Conservation (phyloP, 306 rosid genomes). For the Oxytropis ochrocephala region DNA sequence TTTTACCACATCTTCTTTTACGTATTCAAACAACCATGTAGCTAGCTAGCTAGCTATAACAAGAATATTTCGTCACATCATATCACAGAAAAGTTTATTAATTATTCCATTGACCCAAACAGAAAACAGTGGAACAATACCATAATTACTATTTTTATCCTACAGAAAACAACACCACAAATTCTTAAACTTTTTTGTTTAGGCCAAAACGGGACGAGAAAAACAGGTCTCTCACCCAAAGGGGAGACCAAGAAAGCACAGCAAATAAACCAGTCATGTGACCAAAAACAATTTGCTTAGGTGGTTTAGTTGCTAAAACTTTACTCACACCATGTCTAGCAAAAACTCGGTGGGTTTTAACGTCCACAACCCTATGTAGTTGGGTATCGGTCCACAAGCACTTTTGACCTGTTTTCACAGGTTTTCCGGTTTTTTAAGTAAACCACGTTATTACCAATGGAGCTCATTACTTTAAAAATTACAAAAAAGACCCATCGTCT, state of each 20-base stretch:
- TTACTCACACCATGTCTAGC: slow-evolving; percentile 58
- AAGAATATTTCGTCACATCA: not conserved
- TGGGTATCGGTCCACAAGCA: no score
- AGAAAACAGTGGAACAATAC: not conserved
- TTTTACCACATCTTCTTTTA: not conserved
- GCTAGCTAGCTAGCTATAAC: not conserved
- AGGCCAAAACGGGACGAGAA: slow-evolving; percentile 61
- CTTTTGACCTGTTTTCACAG: no score
- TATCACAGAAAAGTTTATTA: not conserved
- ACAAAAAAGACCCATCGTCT: no score
- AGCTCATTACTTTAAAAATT: no score
- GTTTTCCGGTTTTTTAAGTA: no score
- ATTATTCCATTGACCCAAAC: not conserved
- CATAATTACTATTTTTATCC: not conserved
- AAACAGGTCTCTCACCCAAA: slow-evolving; percentile 63
- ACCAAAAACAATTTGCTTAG: slow-evolving; percentile 62
- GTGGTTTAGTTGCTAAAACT: slow-evolving; percentile 50
- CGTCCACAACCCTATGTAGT: no score
- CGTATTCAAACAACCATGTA: not conserved
- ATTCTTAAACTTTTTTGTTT: slow-evolving; percentile 28
- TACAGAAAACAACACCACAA: not conserved
- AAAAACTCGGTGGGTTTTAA: no score
- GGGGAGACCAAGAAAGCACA: slow-evolving; percentile 65
- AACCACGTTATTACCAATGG: no score
- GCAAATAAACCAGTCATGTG: slow-evolving; percentile 65